Evolutionary conservation across 2,329 filamentous ascomycete genomes (phyloP), one percentile per base, ranked within the genome.

Genomic region (Plenodomus tracheiphilus): DNA sequence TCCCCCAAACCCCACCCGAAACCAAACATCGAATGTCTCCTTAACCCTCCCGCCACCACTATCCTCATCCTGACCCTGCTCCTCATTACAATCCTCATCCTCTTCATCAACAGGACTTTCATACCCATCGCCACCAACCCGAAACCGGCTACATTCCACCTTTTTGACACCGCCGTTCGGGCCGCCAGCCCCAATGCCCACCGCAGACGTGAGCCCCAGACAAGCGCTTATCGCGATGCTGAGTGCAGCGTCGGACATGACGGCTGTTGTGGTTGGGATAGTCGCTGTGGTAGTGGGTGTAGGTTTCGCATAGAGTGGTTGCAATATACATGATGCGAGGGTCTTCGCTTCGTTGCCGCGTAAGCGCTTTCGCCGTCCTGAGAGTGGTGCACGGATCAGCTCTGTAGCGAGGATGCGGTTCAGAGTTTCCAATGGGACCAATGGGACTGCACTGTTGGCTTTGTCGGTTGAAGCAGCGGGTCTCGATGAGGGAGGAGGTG

Each of bases 331-430:
- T 10, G 74, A 71, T 2, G 77, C 76, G 8, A 80, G 69, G 4
- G 69, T 68, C 47, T 77, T 79, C 1, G 76, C 76, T 65, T 79
- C 77, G 17, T 74, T 73, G 36, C 76, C 73, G 18, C 69, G 68
- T 6, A 80, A 62, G 13, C 76, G 70, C 48, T 72, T 74, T 22
- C 63, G 57, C 0, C 75, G 70, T 10, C 76, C 76, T 4, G 62
- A 59, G 0, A 79, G 58, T 2, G 73, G 72, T 6, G 76, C 77
- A 17, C 76, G 75, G 18, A 80, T 72, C 3, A 80, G 67, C 48
- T 79, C 76, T 32, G 73, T 73, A 5, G 76, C 73, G 11, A 80
- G 63, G 2, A 73, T 72, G 18, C 77, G 72, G 47, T 78, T 77
- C 9, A 80, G 59, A 9, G 66, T 67, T 49, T 78, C 77, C 11